Conservation (phyloP, 805 yeast species). For the Myxozyma geophila region DNA sequence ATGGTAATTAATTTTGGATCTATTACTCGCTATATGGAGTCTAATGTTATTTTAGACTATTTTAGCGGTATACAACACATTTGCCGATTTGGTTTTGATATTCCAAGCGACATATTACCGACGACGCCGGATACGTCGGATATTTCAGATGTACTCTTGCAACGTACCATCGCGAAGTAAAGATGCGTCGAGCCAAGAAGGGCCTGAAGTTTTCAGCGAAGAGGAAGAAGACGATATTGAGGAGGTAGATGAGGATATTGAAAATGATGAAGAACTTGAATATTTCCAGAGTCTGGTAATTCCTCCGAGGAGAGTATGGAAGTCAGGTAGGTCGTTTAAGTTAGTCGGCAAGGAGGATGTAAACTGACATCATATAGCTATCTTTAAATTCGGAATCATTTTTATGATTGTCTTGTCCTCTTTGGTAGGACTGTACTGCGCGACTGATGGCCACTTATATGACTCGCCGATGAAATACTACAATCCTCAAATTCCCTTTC, state of each 20-base stretch:
- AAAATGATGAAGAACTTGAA: constrained; percentile 9
- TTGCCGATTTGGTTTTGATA: constrained; percentile 83
- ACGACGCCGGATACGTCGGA: constrained; percentile 60
- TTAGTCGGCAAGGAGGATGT: neutral
- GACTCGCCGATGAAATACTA: constrained; percentile 42
- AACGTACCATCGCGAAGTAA: constrained; percentile 77
- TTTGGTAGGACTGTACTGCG: constrained; percentile 48
- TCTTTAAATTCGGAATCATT: constrained; percentile 74
- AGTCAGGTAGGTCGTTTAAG: constrained; percentile 16
- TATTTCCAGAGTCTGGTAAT: constrained; percentile 34
- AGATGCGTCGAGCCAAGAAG: constrained; percentile 55
- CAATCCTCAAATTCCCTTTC: constrained; percentile 56
- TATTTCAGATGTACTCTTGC: constrained; percentile 64
- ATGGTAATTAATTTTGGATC: constrained; percentile 53
- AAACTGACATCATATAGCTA: constrained; percentile 53
- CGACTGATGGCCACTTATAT: constrained; percentile 48
- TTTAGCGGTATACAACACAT: constrained; percentile 87
- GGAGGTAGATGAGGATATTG: constrained; percentile 12
- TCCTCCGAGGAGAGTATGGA: constrained; percentile 35
- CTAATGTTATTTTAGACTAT: constrained; percentile 51
- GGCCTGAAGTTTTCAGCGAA: neutral
- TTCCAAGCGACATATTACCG: constrained; percentile 85
- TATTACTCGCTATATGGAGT: neutral
- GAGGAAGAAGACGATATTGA: constrained; percentile 24
- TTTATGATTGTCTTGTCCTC: constrained; percentile 77